Evolutionary conservation across 2,329 filamentous ascomycete genomes (phyloP).

Genomic region (Calonectria montana): DNA sequence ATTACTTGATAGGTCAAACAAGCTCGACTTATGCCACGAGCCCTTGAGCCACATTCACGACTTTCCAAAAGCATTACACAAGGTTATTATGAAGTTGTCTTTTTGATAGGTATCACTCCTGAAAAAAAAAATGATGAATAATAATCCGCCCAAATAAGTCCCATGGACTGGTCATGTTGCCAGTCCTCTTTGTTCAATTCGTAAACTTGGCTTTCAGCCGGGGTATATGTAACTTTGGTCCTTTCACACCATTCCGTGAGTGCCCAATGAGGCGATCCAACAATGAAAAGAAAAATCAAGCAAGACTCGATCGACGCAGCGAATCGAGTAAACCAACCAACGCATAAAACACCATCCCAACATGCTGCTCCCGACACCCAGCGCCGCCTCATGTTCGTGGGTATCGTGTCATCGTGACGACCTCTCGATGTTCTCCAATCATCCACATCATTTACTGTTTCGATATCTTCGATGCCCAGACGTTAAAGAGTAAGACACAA

Average conservation of each 20-base stretch:
- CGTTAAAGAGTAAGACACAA: constrained; percentile 22
- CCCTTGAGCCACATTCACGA: not conserved
- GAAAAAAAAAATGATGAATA: not conserved
- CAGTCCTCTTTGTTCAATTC: constrained; percentile 22
- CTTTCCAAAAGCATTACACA: not conserved
- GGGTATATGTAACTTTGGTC: constrained; percentile 43
- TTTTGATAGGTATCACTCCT: not conserved
- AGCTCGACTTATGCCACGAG: not conserved
- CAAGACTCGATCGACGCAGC: not conserved
- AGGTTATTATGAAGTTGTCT: constrained; percentile 4
- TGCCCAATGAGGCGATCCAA: constrained; percentile 24
- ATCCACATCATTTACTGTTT: constrained; percentile 6
- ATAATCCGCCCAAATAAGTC: not conserved
- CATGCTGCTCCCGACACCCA: constrained; percentile 2
- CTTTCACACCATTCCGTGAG: constrained; percentile 28
- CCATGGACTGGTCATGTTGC: constrained; percentile 13
- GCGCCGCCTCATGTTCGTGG: not conserved
- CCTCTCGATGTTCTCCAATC: constrained; percentile 1
- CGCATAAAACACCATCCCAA: constrained; percentile 7
- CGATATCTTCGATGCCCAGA: constrained; percentile 15
- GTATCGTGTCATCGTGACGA: constrained; percentile 17
- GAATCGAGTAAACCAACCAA: not conserved
- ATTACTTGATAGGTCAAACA: not conserved
- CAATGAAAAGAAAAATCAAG: constrained; percentile 23
- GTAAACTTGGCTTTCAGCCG: constrained; percentile 43